Evolutionary conservation across 768 basidiomycete species (phyloP).

Genomic region (Trametes punicea): DNA sequence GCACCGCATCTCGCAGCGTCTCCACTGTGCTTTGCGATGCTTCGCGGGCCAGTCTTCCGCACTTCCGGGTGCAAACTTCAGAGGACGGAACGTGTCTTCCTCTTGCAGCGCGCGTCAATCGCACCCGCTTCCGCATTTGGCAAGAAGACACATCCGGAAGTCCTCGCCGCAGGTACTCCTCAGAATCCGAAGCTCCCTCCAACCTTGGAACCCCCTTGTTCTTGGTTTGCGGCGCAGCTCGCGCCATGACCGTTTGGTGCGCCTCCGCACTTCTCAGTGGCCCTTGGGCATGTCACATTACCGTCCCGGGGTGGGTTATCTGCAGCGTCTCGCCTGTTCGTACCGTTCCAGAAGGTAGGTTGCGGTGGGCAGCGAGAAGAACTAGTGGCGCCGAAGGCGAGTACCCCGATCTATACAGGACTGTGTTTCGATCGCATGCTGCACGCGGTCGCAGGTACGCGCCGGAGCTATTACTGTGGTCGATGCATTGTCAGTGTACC

Average conservation of each 20-base stretch:
- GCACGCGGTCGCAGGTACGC: background rate
- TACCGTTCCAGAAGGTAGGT: background rate
- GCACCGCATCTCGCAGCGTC: conserved; percentile 1
- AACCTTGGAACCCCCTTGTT: background rate
- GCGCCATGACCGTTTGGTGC: background rate
- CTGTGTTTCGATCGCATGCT: background rate
- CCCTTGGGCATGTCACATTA: background rate
- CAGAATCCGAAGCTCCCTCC: no score
- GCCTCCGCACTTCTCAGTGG: background rate
- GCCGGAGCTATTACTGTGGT: background rate
- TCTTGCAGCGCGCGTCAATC: background rate
- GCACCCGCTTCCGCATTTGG: background rate
- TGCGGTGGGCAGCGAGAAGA: background rate
- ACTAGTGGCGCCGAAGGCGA: background rate
- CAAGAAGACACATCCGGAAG: background rate
- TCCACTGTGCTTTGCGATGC: conserved; percentile 5
- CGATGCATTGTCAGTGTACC: background rate
- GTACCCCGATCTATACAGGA: background rate
- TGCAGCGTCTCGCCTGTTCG: background rate
- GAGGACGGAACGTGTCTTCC: background rate
- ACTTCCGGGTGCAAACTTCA: background rate
- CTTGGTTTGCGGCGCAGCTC: background rate
- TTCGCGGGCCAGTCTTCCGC: conserved; percentile 9
- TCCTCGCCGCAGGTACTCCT: background rate
- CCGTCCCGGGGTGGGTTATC: conserved; percentile 8